Base-by-base conservation (phyloP, 2,329 filamentous ascomycete genomes). In the Diplodia intermedia region DNA sequence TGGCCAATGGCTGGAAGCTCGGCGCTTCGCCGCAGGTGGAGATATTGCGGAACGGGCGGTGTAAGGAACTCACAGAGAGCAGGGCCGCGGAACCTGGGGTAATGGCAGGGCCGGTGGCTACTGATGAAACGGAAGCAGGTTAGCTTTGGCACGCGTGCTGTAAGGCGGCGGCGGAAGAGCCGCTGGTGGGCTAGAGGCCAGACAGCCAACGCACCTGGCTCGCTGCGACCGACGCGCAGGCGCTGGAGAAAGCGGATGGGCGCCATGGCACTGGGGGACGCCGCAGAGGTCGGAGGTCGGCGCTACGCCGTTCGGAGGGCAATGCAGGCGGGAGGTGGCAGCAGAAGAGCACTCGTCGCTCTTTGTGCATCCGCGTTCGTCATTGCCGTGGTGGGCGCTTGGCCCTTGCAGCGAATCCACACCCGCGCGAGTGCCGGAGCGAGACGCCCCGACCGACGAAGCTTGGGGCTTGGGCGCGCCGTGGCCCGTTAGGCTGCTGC, bases 61-160 rank as follows among this genome's bases (percentile, higher is more conserved):
- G 40, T 56, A 67, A 66, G 71, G 71, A 71, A 79, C 78, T 72
- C 76, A 80, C 78, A 71, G 78, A 79, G 69, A 80, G 71, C 36
- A 76, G 71, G 66, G 76, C 78, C 68, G 78, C 78, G 69, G 75
- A 72, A 56, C 40, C 74, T 70, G 77, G 70, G 69, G 77, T 73
- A 65, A 80, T 74, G 68, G 73, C 74, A 40, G 79, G 77, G 72
- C 77, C 73, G 71, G 77, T 77, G 66, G 73, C 73, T 67, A 73
- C 77, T 79, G 76, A 66, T 69, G 70, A 73, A 70, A 75, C 57
- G 72, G 78, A 49, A 6, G 20, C 29, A 38, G 29, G 31, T 63
- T 52, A 63, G 60, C n/a, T 33, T 11, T 12, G 29, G 11, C 4
- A 61, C 50, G 40, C 65, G 11, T 33, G 23, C 12, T 33, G 20